Percentiles rank a stretch among this genome's conserved stretches.
Conservation (phyloP, 495 filamentous ascomycete genomes). For the Entonaema liquescens region DNA sequence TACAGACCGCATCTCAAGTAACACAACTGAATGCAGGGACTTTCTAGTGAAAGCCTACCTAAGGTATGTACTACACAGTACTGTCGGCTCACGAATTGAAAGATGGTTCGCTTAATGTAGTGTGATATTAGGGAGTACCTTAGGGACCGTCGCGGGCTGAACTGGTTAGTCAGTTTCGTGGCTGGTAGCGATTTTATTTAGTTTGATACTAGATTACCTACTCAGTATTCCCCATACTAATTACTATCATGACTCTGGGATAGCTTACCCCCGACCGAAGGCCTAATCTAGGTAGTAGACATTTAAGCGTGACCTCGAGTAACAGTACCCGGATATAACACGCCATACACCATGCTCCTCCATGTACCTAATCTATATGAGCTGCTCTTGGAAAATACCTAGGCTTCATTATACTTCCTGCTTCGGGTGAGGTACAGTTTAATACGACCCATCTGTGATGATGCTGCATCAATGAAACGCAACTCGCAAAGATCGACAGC, state of each 20-base stretch:
- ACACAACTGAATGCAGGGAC: slow-evolving; percentile 14
- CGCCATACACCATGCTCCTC: slow-evolving; percentile 10
- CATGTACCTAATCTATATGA: background rate
- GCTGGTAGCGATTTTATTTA: background rate
- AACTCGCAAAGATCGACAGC: slow-evolving; percentile 16
- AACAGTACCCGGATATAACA: no score
- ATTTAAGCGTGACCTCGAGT: no score
- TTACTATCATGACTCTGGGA: background rate
- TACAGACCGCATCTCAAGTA: background rate
- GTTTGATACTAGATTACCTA: background rate
- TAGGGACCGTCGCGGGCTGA: slow-evolving; percentile 10
- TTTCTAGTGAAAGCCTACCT: slow-evolving; percentile 1
- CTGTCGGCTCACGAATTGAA: background rate
- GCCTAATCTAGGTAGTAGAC: background rate
- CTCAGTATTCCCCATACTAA: background rate
- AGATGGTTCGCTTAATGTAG: background rate
- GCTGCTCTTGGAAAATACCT: background rate
- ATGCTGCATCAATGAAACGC: slow-evolving; percentile 26
- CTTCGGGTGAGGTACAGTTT: slow-evolving; percentile 1
- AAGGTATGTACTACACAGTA: background rate
- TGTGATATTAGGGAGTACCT: background rate
- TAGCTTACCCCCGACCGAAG: background rate
- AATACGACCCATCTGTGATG: slow-evolving; percentile 19
- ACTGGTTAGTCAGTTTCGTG: slow-evolving; percentile 17
- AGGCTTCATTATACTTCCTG: background rate